Percentiles rank a stretch among this genome's conserved stretches.
Conservation (phyloP, 2,329 filamentous ascomycete genomes). For the Pseudogymnoascus sp. region DNA sequence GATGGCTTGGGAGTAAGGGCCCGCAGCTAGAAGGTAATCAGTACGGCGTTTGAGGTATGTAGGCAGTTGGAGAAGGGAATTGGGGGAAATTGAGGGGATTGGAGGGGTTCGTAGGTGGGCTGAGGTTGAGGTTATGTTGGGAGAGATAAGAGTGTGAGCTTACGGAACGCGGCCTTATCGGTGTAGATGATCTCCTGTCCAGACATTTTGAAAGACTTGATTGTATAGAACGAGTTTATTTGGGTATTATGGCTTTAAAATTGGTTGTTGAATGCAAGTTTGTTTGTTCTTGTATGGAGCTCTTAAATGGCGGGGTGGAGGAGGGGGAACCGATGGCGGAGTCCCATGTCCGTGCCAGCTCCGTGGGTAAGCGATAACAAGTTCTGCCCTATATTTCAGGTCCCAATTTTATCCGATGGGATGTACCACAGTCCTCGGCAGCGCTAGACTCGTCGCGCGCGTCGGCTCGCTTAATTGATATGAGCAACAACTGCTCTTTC, state of each 20-base stretch:
- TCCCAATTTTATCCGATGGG: not conserved
- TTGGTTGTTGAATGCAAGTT: constrained; percentile 4
- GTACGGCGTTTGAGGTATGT: not conserved
- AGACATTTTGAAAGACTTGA: constrained; percentile 21
- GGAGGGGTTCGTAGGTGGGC: constrained; percentile 10
- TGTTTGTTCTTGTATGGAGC: not conserved
- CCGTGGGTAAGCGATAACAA: not conserved
- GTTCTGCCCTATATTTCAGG: not conserved
- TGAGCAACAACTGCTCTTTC: constrained; percentile 14
- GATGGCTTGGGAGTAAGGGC: constrained; percentile 47
- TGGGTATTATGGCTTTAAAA: not conserved
- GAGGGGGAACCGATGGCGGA: constrained; percentile 4
- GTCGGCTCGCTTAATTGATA: not conserved
- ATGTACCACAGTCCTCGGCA: not conserved
- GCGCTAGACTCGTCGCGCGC: not conserved
- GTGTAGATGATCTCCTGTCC: constrained; percentile 27
- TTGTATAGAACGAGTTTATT: not conserved
- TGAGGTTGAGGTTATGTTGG: not conserved
- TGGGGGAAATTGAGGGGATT: not conserved
- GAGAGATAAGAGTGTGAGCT: constrained; percentile 11
- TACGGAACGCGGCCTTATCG: constrained; percentile 28
- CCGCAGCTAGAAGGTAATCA: constrained; percentile 28
- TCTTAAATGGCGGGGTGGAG: constrained; percentile 7
- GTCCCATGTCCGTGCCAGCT: constrained; percentile 1
- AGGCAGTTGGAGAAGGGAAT: not conserved